Conservation (phyloP, 2,329 filamentous ascomycete genomes). For the Xenoacremonium recifei region DNA sequence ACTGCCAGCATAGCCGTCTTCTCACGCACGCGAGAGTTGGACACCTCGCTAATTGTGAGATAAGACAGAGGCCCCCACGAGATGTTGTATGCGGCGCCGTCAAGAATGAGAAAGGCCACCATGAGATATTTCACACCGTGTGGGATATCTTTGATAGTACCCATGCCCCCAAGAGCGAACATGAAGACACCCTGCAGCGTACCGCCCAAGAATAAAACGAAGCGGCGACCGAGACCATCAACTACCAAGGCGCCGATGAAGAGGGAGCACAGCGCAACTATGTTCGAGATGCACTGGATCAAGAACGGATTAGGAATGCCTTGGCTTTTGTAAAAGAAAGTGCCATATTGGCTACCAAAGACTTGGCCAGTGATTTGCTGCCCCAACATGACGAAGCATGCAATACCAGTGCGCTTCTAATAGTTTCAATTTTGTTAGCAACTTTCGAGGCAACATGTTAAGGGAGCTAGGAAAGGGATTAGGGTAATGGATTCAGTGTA, state of each 20-base stretch:
- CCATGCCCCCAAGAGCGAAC: conserved; percentile 19
- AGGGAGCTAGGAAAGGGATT: no score
- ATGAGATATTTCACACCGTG: not conserved
- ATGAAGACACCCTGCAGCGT: conserved; percentile 21
- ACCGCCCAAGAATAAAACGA: conserved; percentile 23
- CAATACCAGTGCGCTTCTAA: conserved; percentile 22
- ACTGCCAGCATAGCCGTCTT: conserved; percentile 29
- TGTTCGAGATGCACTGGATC: conserved; percentile 21
- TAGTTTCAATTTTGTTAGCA: no score
- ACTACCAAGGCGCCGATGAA: conserved; percentile 24
- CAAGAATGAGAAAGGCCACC: conserved; percentile 28
- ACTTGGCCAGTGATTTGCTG: conserved; percentile 34
- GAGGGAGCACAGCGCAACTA: conserved; percentile 10
- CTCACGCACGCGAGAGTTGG: conserved; percentile 26
- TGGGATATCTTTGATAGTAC: conserved; percentile 4
- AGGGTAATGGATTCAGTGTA: no score
- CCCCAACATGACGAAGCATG: conserved; percentile 28
- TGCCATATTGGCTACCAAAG: conserved; percentile 27
- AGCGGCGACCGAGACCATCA: conserved; percentile 24
- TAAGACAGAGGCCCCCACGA: conserved; percentile 28
- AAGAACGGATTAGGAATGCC: conserved; percentile 23
- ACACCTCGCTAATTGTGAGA: conserved; percentile 24
- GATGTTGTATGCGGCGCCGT: conserved; percentile 20
- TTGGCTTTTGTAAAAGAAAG: conserved; percentile 29
- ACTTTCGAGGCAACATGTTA: no score